Conservation (phyloP, 805 yeast species). For the Kluyveromyces wickerhamii region DNA sequence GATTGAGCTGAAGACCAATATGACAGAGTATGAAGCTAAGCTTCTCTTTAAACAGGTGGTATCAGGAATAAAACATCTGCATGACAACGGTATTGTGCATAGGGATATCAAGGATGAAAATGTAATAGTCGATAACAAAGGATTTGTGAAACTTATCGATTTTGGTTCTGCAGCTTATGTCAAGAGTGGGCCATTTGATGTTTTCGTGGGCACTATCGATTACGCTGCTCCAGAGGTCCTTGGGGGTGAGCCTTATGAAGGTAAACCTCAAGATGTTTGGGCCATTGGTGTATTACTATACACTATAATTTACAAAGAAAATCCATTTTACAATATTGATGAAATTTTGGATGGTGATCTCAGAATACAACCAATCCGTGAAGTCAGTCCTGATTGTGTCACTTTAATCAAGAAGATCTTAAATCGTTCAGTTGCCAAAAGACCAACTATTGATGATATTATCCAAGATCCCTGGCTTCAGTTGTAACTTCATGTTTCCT, state of each 20-base stretch:
- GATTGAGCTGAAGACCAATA: conserved; percentile 75
- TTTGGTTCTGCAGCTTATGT: conserved; percentile 93
- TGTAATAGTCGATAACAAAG: conserved; percentile 76
- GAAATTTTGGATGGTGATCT: conserved; percentile 90
- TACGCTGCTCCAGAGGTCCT: conserved; percentile 97
- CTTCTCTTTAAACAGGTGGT: conserved; percentile 73
- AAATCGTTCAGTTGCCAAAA: conserved; percentile 51
- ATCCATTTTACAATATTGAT: conserved; percentile 92
- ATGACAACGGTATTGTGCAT: conserved; percentile 80
- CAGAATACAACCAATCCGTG: conserved; percentile 35
- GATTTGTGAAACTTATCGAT: conserved; percentile 79
- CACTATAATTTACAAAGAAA: conserved; percentile 86
- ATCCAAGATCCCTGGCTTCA: conserved; percentile 63
- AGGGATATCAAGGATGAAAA: conserved; percentile 95
- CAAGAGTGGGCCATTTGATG: conserved; percentile 90
- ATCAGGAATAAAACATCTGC: conserved; percentile 74
- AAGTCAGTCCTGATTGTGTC: conserved; percentile 50
- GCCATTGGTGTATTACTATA: conserved; percentile 87
- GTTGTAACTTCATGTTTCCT: too few species aligned
- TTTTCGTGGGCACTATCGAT: conserved; percentile 94
- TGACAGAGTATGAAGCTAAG: conserved; percentile 73
- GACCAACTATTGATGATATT: conserved; percentile 73
- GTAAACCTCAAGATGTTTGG: conserved; percentile 96
- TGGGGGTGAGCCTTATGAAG: conserved; percentile 80
- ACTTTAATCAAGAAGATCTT: conserved; percentile 57